Conservation (phyloP, 1,284 basidiomycete species). For the Takashimella tepidaria region DNA sequence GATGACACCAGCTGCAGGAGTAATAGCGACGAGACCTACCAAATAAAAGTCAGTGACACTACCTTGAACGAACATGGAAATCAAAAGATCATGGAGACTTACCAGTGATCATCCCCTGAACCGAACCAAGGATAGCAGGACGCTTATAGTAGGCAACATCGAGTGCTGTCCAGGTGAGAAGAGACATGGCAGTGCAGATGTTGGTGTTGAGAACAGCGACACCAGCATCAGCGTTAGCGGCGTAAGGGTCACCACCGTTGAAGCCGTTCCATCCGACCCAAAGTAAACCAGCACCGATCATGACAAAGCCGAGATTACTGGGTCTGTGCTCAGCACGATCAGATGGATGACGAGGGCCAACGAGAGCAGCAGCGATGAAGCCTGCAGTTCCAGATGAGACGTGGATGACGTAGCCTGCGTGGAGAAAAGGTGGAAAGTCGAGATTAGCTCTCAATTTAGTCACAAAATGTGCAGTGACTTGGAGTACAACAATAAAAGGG, state of each 20-base stretch:
- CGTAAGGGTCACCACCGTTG: constrained; percentile 15
- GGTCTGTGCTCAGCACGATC: constrained; percentile 15
- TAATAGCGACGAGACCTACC: constrained; percentile 15
- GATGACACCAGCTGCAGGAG: constrained; percentile 18
- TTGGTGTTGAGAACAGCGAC: constrained; percentile 24
- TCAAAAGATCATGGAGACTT: no score
- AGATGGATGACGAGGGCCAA: constrained; percentile 14
- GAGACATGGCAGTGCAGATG: constrained; percentile 14
- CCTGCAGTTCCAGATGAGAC: constrained; percentile 17
- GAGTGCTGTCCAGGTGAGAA: constrained; percentile 12
- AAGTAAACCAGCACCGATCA: constrained; percentile 17
- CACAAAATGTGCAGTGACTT: not conserved
- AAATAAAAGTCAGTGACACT: no score
- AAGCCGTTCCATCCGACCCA: constrained; percentile 18
- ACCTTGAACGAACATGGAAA: no score
- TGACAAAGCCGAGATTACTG: constrained; percentile 16
- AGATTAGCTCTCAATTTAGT: not conserved
- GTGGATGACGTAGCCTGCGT: constrained; percentile 16
- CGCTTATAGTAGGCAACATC: constrained; percentile 18
- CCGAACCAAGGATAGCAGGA: constrained; percentile 18
- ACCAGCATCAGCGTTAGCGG: constrained; percentile 16
- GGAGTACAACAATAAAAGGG: not conserved
- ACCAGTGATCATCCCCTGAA: constrained; percentile 13
- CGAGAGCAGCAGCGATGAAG: constrained; percentile 13
- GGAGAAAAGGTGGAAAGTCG: no score